These are phyloP conservation scores for Camellia oleifera DNA, from an alignment of 179 eudicot species.

Conservation along the genomic window DNA sequence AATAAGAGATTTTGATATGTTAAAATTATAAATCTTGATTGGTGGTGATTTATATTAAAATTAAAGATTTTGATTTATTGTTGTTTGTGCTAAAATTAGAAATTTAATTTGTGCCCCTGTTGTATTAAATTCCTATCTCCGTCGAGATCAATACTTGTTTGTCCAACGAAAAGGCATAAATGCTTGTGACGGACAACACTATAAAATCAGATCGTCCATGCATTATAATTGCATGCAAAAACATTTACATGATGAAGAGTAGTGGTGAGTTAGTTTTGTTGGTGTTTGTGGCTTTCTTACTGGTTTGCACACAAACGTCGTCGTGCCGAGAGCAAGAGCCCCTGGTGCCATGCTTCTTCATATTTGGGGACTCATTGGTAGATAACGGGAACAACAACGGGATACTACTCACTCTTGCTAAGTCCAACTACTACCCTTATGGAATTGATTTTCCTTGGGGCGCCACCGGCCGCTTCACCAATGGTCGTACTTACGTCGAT, in stretches of 20 bases:
- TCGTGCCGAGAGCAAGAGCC: slow-evolving; percentile 14
- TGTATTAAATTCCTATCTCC: no score
- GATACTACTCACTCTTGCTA: slow-evolving; percentile 63
- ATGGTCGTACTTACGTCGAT: slow-evolving; percentile 75
- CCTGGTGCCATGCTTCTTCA: slow-evolving; percentile 63
- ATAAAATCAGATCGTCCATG: background rate
- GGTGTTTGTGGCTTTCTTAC: slow-evolving; percentile 14
- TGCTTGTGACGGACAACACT: no score
- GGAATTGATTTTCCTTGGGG: slow-evolving; percentile 81
- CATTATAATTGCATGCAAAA: background rate
- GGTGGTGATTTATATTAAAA: no score
- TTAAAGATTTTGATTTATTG: no score
- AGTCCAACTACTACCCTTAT: slow-evolving; percentile 76
- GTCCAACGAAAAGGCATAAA: no score
- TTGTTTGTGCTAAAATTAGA: no score
- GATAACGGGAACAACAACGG: slow-evolving; percentile 86
- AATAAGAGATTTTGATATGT: no score
- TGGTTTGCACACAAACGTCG: slow-evolving; percentile 21
- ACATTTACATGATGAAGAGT: slow-evolving; percentile 7
- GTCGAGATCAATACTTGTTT: no score
- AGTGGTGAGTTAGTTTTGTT: slow-evolving; percentile 4
- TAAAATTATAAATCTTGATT: no score
- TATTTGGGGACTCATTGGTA: slow-evolving; percentile 85
- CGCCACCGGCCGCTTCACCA: slow-evolving; percentile 72
- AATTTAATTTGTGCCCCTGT: no score